Evolutionary conservation across 1,284 basidiomycete species (phyloP), one percentile per base, ranked within the genome.

Genomic region (Puccinia triticina): DNA sequence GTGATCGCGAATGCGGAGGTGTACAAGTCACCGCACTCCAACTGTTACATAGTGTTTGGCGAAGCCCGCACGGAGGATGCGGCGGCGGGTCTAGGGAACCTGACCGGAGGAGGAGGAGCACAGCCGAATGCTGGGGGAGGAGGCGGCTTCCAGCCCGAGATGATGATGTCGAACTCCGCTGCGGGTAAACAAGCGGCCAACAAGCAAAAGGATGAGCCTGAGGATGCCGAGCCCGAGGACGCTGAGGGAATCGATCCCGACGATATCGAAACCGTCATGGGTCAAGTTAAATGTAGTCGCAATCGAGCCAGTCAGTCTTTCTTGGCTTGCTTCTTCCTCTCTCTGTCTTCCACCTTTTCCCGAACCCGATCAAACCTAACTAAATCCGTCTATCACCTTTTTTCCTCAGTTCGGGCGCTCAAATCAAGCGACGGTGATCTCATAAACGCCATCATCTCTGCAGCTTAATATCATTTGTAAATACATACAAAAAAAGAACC

Each of bases 11-110:
- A 86, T 82, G 86, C 87, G 59, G 87, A 87, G 81, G 87, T 87
- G n/a, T 87, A 87, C 86, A 87, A 87, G 84, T 87, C 87, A 48
- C 81, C 86, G 29, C 82, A 83, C 80, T 85, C 86, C 34, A 86
- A 87, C 84, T 84, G 84, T 82, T 87, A 87, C 85, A 86, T 87
- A 26, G 85, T 87, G 37, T 87, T 87, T 77, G 87, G 87, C 61
- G 87, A 87, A 84, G 86, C 86, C 84, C 87, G 73, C 16, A 57
- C 73, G 29, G 81, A 82, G 67, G 81, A 82, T 57, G 55, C 53
- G 29, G 34, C 79, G 2, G 46, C 71, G 18, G 71, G 79, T 18
- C 43, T 81, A n/a, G 71, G 71, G 21, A 48, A 43, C 32, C 32
- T 73, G 43, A 61, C 67, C 18, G 69, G 53, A n/a, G 78, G 64